phyloP scores from a whole-genome alignment of 306 rosid genomes.

The Comarum palustre region DNA sequence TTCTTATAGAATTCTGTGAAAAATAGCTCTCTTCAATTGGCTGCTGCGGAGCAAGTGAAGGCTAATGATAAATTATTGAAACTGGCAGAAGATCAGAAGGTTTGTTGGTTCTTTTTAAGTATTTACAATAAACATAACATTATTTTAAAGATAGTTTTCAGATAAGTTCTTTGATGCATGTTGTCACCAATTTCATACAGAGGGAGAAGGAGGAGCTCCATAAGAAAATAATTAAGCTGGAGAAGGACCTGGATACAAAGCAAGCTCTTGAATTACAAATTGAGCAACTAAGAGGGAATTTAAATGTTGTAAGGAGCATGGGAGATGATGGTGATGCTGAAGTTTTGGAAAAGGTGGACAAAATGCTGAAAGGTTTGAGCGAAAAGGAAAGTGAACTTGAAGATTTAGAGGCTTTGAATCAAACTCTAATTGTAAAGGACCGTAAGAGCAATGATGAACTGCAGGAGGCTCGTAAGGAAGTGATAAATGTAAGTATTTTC shows the following conservation, averaged over 20 bases:
- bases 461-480: constrained; percentile 89
- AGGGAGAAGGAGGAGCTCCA: constrained; percentile 78
- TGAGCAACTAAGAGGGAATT: constrained; percentile 69
- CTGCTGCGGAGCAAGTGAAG: constrained; percentile 72
- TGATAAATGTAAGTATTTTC: constrained; percentile 59
- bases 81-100: constrained; percentile 96
- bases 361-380: constrained; percentile 55
- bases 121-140: constrained; percentile 19
- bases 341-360: constrained; percentile 67
- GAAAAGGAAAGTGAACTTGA: constrained; percentile 76
- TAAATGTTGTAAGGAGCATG: constrained; percentile 78
- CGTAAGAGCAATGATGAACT: constrained; percentile 90
- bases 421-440: constrained; percentile 69
- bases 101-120: constrained; percentile 36
- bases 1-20: constrained; percentile 54
- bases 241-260: constrained; percentile 72
- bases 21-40: constrained; percentile 77
- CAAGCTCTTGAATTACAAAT: constrained; percentile 91
- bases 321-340: constrained; percentile 78
- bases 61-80: constrained; percentile 73
- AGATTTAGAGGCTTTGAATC: constrained; percentile 63
- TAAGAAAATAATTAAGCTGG: constrained; percentile 65
- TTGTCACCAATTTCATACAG: constrained; percentile 54
- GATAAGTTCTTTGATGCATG: constrained; percentile 27
- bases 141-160: constrained; percentile 31